Evolutionary conservation across 208 protist species (phyloP), one percentile per base, ranked within the genome.

Genomic region (Trypanosoma conorhini): DNA sequence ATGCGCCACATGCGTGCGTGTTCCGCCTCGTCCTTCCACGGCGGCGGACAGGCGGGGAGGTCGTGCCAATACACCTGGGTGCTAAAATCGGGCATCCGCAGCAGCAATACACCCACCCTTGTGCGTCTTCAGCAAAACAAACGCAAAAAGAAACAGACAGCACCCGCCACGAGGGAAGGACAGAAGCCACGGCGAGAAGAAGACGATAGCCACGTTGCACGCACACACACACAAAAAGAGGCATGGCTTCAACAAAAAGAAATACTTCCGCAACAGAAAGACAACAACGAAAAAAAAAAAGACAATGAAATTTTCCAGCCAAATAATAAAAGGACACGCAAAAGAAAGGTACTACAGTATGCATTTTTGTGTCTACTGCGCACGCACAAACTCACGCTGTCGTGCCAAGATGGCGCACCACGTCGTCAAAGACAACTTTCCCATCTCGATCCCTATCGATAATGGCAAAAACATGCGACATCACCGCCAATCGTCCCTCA

Each of bases 401-500:
- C 17, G 35, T 57, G 51, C 44, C 17, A 2, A 86, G 57, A 63
- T 79, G 83, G 0, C 67, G 35, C 24, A 72, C 62, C 57, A 86
- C 74, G 50, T 93, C 85, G 9, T 61, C 52, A 73, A 89, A 89
- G 28, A 76, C 48, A 19, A 91, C 66, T 51, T 64, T 70, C 21
- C 88, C 88, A 58, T 89, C 85, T 26, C 68, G 50, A 64, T 93
- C 77, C 10, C 55, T 51, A 73, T 93, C 88, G 19, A 82, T 50
- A 17, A 89, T 72, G 52, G 67, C 73, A 70, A 93, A 91, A 0
- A 86, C 72, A 50, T 89, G 80, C 58, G 76, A 75, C 3, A 84
- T 24, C 13, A 76, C 15, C 28, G 70, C 54, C 56, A 51, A 40
- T 9, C 74, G 13, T 30, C 73, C 59, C 21, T 61, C 50, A 17